These are phyloP conservation scores for Suillus subaureus DNA, from an alignment of 768 basidiomycete genomes.

Conservation along the genomic window DNA sequence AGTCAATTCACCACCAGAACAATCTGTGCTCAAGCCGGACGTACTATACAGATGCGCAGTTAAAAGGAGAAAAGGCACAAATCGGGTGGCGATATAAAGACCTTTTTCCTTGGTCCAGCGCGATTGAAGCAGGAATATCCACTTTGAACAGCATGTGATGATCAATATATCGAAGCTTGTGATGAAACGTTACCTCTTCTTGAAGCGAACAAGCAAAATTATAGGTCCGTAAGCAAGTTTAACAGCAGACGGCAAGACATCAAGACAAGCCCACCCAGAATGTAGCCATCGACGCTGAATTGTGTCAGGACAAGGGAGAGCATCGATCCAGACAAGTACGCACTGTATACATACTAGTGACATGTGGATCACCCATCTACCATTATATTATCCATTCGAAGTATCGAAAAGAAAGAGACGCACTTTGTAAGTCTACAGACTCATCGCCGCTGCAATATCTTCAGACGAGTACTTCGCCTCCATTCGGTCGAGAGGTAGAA, in stretches of 20 bases:
- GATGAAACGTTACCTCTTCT: neutral
- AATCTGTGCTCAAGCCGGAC: neutral
- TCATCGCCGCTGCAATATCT: neutral
- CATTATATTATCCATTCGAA: neutral
- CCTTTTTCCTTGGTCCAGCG: conserved; percentile 3
- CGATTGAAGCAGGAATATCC: conserved; percentile 5
- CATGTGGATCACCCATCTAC: neutral
- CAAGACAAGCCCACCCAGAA: neutral
- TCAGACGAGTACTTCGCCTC: neutral
- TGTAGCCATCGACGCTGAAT: neutral
- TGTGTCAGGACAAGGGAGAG: neutral
- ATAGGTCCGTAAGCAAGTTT: neutral
- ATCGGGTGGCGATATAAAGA: neutral
- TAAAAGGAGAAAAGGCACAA: neutral
- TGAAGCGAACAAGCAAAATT: neutral
- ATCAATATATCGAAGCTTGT: neutral
- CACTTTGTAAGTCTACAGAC: neutral
- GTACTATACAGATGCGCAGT: neutral
- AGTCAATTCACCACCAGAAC: neutral
- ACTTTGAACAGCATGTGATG: neutral
- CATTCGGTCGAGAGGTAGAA: neutral
- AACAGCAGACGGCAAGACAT: neutral
- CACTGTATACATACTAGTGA: neutral
- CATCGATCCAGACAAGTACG: neutral
- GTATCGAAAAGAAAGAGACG: neutral